These are phyloP conservation scores for Diaporthe capsici DNA, from an alignment of 2,329 filamentous ascomycete genomes.

Conservation along the genomic window DNA sequence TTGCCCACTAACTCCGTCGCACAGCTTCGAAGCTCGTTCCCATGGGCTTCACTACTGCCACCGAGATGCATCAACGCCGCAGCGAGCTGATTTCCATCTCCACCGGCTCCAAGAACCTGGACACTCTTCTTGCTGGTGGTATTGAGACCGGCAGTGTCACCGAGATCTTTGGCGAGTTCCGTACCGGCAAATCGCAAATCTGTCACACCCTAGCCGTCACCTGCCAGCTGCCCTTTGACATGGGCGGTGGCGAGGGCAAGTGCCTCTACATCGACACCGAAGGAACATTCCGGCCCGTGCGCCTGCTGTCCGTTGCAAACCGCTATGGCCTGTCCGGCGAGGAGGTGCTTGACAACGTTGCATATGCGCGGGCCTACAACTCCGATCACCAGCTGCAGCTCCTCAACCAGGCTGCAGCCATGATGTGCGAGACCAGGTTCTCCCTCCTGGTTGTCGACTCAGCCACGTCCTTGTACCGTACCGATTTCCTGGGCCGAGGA, in stretches of 20 bases:
- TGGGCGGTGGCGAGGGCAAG: constrained; percentile 98
- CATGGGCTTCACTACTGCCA: constrained; percentile 99
- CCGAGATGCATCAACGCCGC: constrained; percentile 97
- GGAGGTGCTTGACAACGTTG: constrained; percentile 98
- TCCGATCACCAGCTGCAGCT: constrained; percentile 97
- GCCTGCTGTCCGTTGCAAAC: constrained; percentile 91
- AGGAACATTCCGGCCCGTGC: constrained; percentile 94
- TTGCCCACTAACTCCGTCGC: constrained; percentile 7
- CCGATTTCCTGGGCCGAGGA: constrained; percentile 96
- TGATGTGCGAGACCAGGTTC: constrained; percentile 99
- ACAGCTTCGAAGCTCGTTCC: constrained; percentile 94
- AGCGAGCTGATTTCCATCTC: constrained; percentile 98
- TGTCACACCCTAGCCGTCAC: constrained; percentile 99
- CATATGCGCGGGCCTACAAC: constrained; percentile 98
- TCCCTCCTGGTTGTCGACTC: constrained; percentile 96
- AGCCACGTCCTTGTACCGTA: constrained; percentile 94
- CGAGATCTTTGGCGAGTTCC: constrained; percentile 97
- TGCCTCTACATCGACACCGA: constrained; percentile 99
- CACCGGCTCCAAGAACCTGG: constrained; percentile 96
- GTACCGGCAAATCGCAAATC: constrained; percentile 98
- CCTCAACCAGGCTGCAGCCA: constrained; percentile 92
- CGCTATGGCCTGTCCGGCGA: constrained; percentile 95
- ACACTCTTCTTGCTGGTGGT: constrained; percentile 93
- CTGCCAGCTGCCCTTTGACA: constrained; percentile 97
- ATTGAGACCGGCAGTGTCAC: constrained; percentile 98